Percentiles rank a stretch among this genome's conserved stretches.
phyloP scores from a whole-genome alignment of 306 rosid genomes.

The Lupinus albus region DNA sequence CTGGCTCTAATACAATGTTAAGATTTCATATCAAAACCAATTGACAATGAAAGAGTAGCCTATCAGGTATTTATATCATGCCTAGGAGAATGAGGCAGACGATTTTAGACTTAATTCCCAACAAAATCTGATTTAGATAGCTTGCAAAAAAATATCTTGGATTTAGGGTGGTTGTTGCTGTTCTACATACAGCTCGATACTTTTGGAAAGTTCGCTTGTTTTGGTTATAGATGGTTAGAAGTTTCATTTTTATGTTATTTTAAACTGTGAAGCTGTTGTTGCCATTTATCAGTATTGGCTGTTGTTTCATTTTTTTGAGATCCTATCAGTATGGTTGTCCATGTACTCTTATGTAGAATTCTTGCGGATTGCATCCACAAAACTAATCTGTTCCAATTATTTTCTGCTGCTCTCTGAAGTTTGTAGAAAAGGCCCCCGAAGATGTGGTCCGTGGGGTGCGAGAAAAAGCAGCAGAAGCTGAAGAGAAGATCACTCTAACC shows the following conservation, averaged over 20 bases:
- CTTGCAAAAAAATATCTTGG: slow-evolving; percentile 1
- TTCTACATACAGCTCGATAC: slow-evolving; percentile 4
- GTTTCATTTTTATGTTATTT: slow-evolving; percentile 8
- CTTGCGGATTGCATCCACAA: slow-evolving; percentile 9
- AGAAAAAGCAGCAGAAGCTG: slow-evolving; percentile 83
- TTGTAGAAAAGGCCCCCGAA: slow-evolving; percentile 85
- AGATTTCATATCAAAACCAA: too few relatives aligned
- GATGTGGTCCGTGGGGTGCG: slow-evolving; percentile 73
- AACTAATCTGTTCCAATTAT: slow-evolving; percentile 22
- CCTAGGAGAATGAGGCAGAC: too few relatives aligned
- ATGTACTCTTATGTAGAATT: too few relatives aligned
- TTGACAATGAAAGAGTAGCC: too few relatives aligned
- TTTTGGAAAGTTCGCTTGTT: neutral
- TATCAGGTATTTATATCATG: too few relatives aligned
- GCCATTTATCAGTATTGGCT: too few relatives aligned
- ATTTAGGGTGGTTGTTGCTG: neutral
- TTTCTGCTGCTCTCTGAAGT: slow-evolving; percentile 54
- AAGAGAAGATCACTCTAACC: slow-evolving; percentile 84
- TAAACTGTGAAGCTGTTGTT: too few relatives aligned
- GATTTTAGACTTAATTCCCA: too few relatives aligned
- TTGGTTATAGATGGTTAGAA: neutral
- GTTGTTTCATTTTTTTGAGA: too few relatives aligned
- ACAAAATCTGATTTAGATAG: neutral
- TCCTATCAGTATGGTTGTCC: too few relatives aligned
- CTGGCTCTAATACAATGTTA: too few relatives aligned